Percentiles rank a stretch among this genome's conserved stretches.
Conservation (phyloP, 257 asterid species). For the Fraxinus excelsior region DNA sequence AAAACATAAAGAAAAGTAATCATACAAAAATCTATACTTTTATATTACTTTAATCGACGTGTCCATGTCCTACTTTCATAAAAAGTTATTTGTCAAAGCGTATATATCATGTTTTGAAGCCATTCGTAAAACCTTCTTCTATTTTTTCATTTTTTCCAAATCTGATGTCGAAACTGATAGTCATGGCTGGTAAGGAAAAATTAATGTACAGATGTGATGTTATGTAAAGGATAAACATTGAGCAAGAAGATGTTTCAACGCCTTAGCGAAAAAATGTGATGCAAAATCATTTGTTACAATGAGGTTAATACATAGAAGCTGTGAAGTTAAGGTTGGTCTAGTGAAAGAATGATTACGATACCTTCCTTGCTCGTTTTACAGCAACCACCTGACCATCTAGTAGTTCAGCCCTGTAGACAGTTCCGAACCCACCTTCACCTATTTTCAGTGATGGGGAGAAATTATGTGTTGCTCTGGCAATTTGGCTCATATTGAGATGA, state of each 20-base stretch:
- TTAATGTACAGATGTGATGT: no score
- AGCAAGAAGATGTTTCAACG: neutral
- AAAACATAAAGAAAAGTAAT: no score
- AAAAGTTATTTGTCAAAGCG: no score
- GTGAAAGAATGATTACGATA: slow-evolving; percentile 25
- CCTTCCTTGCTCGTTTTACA: slow-evolving; percentile 96
- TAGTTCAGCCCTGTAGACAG: slow-evolving; percentile 86
- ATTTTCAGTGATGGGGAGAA: slow-evolving; percentile 67
- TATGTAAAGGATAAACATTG: no score
- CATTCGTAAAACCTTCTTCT: no score
- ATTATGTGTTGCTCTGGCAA: slow-evolving; percentile 68
- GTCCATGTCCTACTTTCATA: no score
- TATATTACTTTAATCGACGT: no score
- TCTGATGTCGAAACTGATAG: no score
- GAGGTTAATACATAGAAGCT: slow-evolving; percentile 15
- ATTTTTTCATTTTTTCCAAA: no score
- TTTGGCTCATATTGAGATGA: slow-evolving; percentile 77
- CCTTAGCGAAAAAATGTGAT: neutral
- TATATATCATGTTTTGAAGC: no score
- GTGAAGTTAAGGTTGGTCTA: slow-evolving; percentile 16
- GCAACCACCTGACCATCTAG: slow-evolving; percentile 78
- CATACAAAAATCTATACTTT: no score
- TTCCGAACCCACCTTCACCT: slow-evolving; percentile 98
- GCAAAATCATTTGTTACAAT: neutral
- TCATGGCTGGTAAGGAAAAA: no score